Percentiles rank a stretch among this genome's conserved stretches.
These are phyloP conservation scores for Salvia miltiorrhiza DNA, from an alignment of 257 asterid species.

Conservation along the genomic window DNA sequence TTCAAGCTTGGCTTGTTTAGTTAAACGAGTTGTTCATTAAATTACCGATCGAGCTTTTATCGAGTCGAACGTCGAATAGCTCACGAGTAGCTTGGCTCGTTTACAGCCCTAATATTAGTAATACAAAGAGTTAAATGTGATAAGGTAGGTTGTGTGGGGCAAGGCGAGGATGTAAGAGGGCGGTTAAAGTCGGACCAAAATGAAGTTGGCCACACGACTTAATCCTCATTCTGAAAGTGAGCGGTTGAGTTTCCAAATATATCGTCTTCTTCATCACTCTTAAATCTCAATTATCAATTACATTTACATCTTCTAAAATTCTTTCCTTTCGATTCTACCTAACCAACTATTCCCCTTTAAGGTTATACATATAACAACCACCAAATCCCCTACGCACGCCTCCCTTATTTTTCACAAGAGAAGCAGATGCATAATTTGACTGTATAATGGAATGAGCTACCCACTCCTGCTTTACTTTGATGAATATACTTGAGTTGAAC, in stretches of 20 bases:
- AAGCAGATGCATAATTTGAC: slow-evolving; percentile 11
- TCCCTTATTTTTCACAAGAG: not conserved
- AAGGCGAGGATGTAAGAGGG: too few species aligned
- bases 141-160: too few species aligned
- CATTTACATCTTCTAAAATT: not conserved
- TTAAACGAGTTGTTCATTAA: too few species aligned
- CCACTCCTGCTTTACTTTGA: slow-evolving; percentile 27
- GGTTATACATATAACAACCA: not conserved
- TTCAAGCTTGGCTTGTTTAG: too few species aligned
- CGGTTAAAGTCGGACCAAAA: slow-evolving; percentile 13
- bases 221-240: slow-evolving; percentile 44
- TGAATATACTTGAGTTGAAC: slow-evolving; percentile 1
- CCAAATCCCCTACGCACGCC: not conserved
- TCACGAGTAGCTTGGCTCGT: too few species aligned
- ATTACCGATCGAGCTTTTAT: too few species aligned
- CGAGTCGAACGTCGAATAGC: too few species aligned
- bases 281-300: too few species aligned
- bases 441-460: slow-evolving; percentile 37
- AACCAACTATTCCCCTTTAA: not conserved
- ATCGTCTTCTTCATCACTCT: not conserved
- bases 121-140: too few species aligned
- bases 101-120: too few species aligned
- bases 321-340: not conserved
- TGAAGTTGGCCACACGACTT: slow-evolving; percentile 16
- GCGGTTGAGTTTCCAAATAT: slow-evolving; percentile 55